Evolutionary conservation across 768 basidiomycete species (phyloP).

Genomic region (Mycena crocata): DNA sequence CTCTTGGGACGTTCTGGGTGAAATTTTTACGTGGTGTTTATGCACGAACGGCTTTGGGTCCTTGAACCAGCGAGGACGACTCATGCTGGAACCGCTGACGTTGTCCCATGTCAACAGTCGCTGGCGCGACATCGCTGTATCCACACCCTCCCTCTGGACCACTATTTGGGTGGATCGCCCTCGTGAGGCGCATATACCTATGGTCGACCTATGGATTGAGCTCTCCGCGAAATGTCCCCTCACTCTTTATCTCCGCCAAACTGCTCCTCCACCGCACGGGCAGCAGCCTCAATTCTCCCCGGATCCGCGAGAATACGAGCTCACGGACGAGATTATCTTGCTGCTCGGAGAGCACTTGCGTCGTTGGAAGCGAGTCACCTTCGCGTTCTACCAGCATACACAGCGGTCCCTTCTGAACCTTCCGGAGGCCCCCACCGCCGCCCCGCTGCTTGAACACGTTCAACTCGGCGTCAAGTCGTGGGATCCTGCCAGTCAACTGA

Average conservation of each 20-base stretch:
- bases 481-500: constrained; percentile 6
- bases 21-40: constrained; percentile 25
- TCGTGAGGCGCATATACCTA: constrained; percentile 22
- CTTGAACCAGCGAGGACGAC: background rate
- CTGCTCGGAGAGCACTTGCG: constrained; percentile 16
- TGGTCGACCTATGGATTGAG: constrained; percentile 31
- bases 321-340: constrained; percentile 28
- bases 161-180: constrained; percentile 33
- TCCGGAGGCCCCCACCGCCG: background rate
- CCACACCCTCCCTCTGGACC: constrained; percentile 39
- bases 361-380: constrained; percentile 30
- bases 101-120: constrained; percentile 38
- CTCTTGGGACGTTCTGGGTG: constrained; percentile 17
- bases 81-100: constrained; percentile 26
- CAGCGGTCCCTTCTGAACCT: constrained; percentile 25
- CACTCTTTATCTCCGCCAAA: constrained; percentile 30
- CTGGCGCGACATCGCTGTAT: constrained; percentile 39
- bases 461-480: constrained; percentile 19
- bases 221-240: constrained; percentile 23
- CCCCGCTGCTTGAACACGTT: constrained; percentile 30
- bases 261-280: background rate
- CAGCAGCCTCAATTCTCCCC: background rate
- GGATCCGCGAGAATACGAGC: constrained; percentile 20
- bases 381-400: constrained; percentile 19
- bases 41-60: constrained; percentile 21